These are phyloP conservation scores for Aphanomyces stellatus DNA, from an alignment of 352 stramenopile species.

Conservation along the genomic window DNA sequence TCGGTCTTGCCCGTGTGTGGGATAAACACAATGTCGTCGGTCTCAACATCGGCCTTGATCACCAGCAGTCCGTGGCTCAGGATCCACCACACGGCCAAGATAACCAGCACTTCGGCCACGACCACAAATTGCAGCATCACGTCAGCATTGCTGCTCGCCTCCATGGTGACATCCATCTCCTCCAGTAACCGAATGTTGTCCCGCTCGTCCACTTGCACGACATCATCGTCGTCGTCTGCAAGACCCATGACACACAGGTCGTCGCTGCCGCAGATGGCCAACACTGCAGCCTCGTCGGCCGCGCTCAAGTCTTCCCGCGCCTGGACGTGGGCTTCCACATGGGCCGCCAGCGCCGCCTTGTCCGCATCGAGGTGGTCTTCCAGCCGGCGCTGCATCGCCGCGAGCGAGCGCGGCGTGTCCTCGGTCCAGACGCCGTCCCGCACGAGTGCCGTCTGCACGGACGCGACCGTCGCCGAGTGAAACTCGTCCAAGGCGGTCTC, in stretches of 20 bases:
- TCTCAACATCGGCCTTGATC: neutral
- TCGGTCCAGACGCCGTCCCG: neutral
- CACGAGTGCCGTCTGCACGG: neutral
- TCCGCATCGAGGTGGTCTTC: too few relatives aligned
- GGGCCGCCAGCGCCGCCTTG: too few relatives aligned
- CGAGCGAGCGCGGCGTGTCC: too few relatives aligned
- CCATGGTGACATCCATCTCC: neutral
- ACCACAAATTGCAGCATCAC: neutral
- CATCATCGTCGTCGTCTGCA: neutral
- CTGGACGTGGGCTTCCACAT: too few relatives aligned
- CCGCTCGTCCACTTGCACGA: neutral
- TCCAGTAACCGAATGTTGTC: neutral
- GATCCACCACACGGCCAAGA: neutral
- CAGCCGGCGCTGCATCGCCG: neutral
- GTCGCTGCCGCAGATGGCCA: too few relatives aligned
- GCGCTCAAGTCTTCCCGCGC: too few relatives aligned
- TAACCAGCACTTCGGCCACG: neutral
- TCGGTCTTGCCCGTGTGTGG: neutral
- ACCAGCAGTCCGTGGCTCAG: neutral
- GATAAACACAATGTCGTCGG: conserved; percentile 6
- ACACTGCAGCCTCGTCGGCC: too few relatives aligned
- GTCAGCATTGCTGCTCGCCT: neutral
- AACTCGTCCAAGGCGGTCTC: neutral
- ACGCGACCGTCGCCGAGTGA: neutral
- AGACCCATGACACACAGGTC: too few relatives aligned